Conservation (phyloP, 768 basidiomycete species). For the Lactarius vividus region DNA sequence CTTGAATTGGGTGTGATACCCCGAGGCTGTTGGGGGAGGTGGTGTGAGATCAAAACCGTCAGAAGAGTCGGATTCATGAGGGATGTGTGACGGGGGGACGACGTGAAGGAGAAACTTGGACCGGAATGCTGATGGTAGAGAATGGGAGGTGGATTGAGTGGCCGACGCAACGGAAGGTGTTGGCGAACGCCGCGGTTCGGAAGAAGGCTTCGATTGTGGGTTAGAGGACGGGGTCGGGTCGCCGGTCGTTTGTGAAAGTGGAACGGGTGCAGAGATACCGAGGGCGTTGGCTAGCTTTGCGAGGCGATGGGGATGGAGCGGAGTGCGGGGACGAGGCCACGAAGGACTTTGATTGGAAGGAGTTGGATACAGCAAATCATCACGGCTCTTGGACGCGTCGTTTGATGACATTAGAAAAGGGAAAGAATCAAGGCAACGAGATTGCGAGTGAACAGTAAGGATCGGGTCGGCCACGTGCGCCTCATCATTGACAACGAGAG, state of each 20-base stretch:
- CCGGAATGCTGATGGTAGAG: slow-evolving; percentile 40
- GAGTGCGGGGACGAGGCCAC: slow-evolving; percentile 69
- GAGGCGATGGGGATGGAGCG: slow-evolving; percentile 71
- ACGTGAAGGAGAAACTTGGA: slow-evolving; percentile 81
- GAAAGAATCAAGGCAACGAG: background rate
- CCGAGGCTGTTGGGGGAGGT: slow-evolving; percentile 57
- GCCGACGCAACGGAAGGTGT: slow-evolving; percentile 40
- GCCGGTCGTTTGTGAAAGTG: slow-evolving; percentile 38
- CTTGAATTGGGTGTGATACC: slow-evolving; percentile 76
- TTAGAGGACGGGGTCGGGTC: slow-evolving; percentile 22
- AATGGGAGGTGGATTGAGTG: slow-evolving; percentile 39
- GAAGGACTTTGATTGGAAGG: slow-evolving; percentile 28
- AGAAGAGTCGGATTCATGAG: slow-evolving; percentile 53
- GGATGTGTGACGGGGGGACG: slow-evolving; percentile 71
- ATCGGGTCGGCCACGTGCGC: background rate
- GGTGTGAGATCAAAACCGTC: slow-evolving; percentile 48
- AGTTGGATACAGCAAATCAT: slow-evolving; percentile 14
- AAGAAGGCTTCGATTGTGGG: slow-evolving; percentile 20
- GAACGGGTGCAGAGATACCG: slow-evolving; percentile 73
- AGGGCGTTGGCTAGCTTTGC: slow-evolving; percentile 85
- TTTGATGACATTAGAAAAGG: slow-evolving; percentile 2
- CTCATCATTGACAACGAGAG: background rate
- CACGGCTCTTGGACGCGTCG: slow-evolving; percentile 10
- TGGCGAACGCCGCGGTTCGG: slow-evolving; percentile 34
- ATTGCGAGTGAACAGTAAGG: background rate